Evolutionary conservation across 768 basidiomycete species (phyloP), one percentile per base, ranked within the genome.

Genomic region (Russula sp.): DNA sequence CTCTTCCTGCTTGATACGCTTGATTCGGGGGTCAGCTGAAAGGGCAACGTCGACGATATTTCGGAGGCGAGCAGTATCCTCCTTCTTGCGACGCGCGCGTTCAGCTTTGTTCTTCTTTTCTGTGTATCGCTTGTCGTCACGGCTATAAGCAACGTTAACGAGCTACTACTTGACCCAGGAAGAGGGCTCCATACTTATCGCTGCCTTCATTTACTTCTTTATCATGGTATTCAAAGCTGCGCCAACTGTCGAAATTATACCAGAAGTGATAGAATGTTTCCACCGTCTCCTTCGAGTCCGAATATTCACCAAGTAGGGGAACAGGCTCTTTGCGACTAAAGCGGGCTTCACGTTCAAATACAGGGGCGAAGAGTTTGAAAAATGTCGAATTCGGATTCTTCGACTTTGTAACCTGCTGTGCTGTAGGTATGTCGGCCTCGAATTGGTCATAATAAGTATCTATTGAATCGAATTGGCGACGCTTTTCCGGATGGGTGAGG

Each of bases 31-130:
- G 73, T 99, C 96, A 59, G 86, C 73, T 66, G 77, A 76, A 51
- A 97, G 82, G 25, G 91, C 84, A 59, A 87, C 76, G 77, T 98
- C 96, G 53, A 99, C 93, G 29, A 99, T 78, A 32, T 78, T 78
- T 56, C 96, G 86, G 34, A 98, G 74, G 68, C 94, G 89, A 13
- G 93, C 88, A 48, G 84, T 98, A 75, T 99, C 96, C 68, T 97
- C 96, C 81, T 97, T 97, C 81, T 99, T 99, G 72, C 92, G 81
- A 60, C 93, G 83, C 13, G 93, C 91, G 38, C 96, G 93, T 76
- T 99, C 96, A 6, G 90, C 76, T 76, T 97, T 98, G 84, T 99
- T 99, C 82, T 99, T 99, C 81, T 98, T 98, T 77, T 98, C 96
- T 18, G 93, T 94, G 77, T 95, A 97, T 35, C 96, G 88, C 76